Base-by-base conservation (phyloP, 768 basidiomycete genomes). In the Phanerochaete sordida region DNA sequence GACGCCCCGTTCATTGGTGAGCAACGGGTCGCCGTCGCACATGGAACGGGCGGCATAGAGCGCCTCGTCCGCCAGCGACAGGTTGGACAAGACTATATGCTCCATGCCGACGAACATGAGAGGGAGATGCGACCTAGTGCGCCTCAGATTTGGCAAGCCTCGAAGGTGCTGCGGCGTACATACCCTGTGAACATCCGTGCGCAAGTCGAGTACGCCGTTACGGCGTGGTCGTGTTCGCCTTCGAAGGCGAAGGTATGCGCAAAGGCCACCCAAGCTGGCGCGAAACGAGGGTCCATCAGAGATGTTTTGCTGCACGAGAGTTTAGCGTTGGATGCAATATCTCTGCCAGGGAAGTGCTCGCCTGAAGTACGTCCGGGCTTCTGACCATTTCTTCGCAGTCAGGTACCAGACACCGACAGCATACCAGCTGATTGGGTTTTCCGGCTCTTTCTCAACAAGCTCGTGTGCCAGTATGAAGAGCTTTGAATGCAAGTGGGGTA, bases 91-190 rank as follows among this genome's bases (percentile, higher is more conserved):
- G 69, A 89, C 88, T 37, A 99, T 91, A 65, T 98, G 92, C 73
- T 99, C 96, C 95, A 98, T 98, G 6, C 96, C 97, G 48, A 98
- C 93, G 69, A 95, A 98, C 74, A 95, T 85, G 46, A 97, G 77
- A 1, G 97, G 95, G 3, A 99, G 76, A 74, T 99, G 96, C 2
- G 95, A 95, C n/a, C 95, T 96, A 67, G 39, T 27, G 44, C 16
- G 43, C 28, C 59, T 66, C 56, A 48, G 23, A 56, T 43, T 51
- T 27, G 12, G 5, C 27, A n/a, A 26, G 31, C 28, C 45, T 50
- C 16, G 7, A 19, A 28, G 19, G 31, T n/a, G 53, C 43, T 39
- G n/a, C 30, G 30, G 7, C 4, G 46, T 12, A 66, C 82, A 54
- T 69, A 95, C 92, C 96, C 97, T 60, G 90, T 91, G 70, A 98